Evolutionary conservation across 371 early-diverging fungal species (phyloP).

Genomic region (Mucor piriformis): DNA sequence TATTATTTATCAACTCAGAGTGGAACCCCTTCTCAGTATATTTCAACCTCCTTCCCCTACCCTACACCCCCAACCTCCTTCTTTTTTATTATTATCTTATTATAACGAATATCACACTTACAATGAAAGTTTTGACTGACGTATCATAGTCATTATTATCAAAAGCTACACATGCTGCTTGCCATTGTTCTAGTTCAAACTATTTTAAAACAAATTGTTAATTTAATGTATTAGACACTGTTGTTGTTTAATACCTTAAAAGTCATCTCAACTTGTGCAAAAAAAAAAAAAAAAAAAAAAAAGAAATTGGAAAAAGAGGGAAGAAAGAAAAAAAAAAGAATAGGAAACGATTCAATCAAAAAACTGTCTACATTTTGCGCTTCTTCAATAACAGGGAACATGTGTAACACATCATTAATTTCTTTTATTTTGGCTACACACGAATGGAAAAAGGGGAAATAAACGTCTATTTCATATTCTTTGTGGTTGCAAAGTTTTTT

Average conservation of each 20-base stretch:
- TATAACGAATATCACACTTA: slow-evolving; percentile 23
- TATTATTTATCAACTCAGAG: background rate
- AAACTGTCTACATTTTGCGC: slow-evolving; percentile 1
- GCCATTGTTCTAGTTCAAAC: slow-evolving; percentile 58
- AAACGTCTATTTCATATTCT: slow-evolving; percentile 4
- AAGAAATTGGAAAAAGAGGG: slow-evolving; percentile 3
- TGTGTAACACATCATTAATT: background rate
- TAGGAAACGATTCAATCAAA: background rate
- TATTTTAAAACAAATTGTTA: slow-evolving; percentile 3
- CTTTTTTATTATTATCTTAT: background rate
- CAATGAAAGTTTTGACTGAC: slow-evolving; percentile 45
- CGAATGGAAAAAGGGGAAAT: background rate
- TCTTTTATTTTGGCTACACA: background rate
- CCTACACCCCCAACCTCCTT: background rate
- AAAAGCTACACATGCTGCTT: slow-evolving; percentile 47
- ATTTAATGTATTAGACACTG: background rate
- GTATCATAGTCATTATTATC: slow-evolving; percentile 45
- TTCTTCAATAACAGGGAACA: background rate
- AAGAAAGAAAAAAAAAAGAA: background rate
- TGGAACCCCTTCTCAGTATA: background rate
- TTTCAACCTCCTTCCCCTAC: background rate
- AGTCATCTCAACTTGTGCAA: slow-evolving; percentile 7
- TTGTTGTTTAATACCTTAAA: slow-evolving; percentile 14
- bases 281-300: slow-evolving; percentile 9
- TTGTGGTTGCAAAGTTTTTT: slow-evolving; percentile 3